Conservation (phyloP, 2,329 filamentous ascomycete species). For the Fonsecaea nubica region DNA sequence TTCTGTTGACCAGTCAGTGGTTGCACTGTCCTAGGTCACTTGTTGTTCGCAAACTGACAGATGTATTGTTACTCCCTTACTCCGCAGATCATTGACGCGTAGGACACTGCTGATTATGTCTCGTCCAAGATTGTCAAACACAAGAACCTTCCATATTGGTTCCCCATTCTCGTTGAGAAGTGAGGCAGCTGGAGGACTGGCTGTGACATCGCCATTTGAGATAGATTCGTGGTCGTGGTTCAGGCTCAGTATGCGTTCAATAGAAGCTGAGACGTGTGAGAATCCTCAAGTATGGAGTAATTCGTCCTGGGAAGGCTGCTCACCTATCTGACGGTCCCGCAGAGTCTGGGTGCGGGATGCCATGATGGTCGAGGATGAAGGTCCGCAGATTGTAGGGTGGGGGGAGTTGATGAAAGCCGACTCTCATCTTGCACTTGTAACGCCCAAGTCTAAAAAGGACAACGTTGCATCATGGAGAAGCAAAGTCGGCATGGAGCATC, state of each 20-base stretch:
- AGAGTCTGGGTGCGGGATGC: conserved; percentile 57
- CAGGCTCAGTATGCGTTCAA: conserved; percentile 94
- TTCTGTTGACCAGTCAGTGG: conserved; percentile 57
- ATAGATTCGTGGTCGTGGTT: conserved; percentile 67
- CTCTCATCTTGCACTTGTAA: conserved; percentile 21
- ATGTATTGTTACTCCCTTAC: conserved; percentile 96
- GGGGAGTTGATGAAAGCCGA: not conserved
- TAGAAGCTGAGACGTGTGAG: conserved; percentile 67
- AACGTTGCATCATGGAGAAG: conserved; percentile 17
- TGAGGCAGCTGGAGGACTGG: conserved; percentile 65
- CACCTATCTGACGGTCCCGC: conserved; percentile 75
- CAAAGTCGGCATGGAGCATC: not conserved
- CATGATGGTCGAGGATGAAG: conserved; percentile 29
- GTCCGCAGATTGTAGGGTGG: not conserved
- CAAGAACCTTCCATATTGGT: conserved; percentile 95
- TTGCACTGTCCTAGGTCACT: not conserved
- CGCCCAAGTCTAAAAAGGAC: not conserved
- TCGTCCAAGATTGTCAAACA: conserved; percentile 89
- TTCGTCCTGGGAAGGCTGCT: conserved; percentile 42
- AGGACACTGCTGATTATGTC: conserved; percentile 98
- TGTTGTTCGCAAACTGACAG: conserved; percentile 64
- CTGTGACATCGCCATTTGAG: conserved; percentile 46
- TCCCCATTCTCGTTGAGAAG: conserved; percentile 80
- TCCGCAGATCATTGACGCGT: conserved; percentile 87
- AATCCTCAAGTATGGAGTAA: conserved; percentile 36